Conservation (phyloP, 2,329 filamentous ascomycete species). For the Trichoderma hamatum region DNA sequence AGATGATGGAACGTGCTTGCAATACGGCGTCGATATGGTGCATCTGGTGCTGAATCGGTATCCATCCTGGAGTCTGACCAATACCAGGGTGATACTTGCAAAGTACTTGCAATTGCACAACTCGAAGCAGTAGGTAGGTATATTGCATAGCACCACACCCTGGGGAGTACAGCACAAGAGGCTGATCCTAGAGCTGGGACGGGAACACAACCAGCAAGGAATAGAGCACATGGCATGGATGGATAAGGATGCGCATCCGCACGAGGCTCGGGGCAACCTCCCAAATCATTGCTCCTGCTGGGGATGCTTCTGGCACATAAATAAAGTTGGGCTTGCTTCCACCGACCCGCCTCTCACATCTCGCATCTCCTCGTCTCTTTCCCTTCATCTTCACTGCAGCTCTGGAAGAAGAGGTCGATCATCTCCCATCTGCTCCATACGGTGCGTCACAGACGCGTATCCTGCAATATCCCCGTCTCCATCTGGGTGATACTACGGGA, state of each 20-base stretch:
- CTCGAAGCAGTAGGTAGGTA: background rate
- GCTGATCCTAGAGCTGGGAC: slow-evolving; percentile 15
- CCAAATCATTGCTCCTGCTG: background rate
- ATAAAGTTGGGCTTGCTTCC: slow-evolving; percentile 23
- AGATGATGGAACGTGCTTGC: background rate
- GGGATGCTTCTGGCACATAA: slow-evolving; percentile 19
- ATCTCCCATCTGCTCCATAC: background rate
- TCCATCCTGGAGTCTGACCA: background rate
- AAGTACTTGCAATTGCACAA: background rate
- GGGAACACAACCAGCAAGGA: background rate
- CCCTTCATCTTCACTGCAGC: background rate
- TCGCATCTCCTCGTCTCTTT: background rate
- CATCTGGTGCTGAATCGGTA: slow-evolving; percentile 9
- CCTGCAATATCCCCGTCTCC: background rate
- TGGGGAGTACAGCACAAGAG: background rate
- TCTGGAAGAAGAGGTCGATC: slow-evolving; percentile 3
- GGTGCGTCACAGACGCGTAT: slow-evolving; percentile 1
- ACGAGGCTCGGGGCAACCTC: slow-evolving; percentile 16
- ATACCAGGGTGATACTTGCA: background rate
- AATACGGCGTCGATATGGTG: background rate
- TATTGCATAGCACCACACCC: background rate
- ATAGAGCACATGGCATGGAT: slow-evolving; percentile 22
- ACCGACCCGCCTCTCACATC: slow-evolving; percentile 14
- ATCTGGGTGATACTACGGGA: background rate
- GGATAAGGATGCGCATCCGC: background rate